Evolutionary conservation across 176 grass and related monocot genomes (phyloP).

Genomic region (Areca catechu): DNA sequence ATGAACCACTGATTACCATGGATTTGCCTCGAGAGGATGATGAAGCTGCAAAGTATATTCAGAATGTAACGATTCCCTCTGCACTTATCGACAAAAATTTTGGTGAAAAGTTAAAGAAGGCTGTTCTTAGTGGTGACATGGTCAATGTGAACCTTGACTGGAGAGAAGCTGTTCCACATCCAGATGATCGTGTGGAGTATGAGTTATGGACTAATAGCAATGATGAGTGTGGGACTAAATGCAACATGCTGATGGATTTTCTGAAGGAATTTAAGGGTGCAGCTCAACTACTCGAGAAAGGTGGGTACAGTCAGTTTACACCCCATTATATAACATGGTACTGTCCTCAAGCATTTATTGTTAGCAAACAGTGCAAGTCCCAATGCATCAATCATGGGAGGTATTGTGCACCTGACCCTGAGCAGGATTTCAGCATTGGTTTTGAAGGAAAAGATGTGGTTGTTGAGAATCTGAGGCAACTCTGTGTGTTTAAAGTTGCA

Average conservation of each 20-base stretch:
- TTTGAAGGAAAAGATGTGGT: conserved; percentile 98
- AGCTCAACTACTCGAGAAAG: conserved; percentile 90
- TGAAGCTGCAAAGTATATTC: conserved; percentile 86
- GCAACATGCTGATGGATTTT: conserved; percentile 89
- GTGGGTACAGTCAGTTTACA: conserved; percentile 90
- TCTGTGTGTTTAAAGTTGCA: conserved; percentile 84
- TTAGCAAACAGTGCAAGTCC: conserved; percentile 86
- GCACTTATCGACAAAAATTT: conserved; percentile 81
- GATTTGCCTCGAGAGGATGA: conserved; percentile 93
- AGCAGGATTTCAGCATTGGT: conserved; percentile 92
- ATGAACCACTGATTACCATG: conserved; percentile 94
- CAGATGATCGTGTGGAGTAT: conserved; percentile 96
- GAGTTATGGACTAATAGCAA: conserved; percentile 99
- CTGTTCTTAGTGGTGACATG: conserved; percentile 71
- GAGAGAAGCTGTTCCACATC: conserved; percentile 93
- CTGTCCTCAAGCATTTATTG: conserved; percentile 82
- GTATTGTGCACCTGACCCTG: conserved; percentile 95
- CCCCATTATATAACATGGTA: conserved; percentile 99
- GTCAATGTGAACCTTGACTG: conserved; percentile 95
- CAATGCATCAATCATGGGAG: conserved; percentile 95
- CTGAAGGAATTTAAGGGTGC: conserved; percentile 91
- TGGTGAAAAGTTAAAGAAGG: conserved; percentile 79
- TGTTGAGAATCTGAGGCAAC: conserved; percentile 88
- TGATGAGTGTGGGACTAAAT: conserved; percentile 89
- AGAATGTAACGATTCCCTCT: conserved; percentile 92